Conservation (phyloP, 306 rosid species). For the Acacia confusa region DNA sequence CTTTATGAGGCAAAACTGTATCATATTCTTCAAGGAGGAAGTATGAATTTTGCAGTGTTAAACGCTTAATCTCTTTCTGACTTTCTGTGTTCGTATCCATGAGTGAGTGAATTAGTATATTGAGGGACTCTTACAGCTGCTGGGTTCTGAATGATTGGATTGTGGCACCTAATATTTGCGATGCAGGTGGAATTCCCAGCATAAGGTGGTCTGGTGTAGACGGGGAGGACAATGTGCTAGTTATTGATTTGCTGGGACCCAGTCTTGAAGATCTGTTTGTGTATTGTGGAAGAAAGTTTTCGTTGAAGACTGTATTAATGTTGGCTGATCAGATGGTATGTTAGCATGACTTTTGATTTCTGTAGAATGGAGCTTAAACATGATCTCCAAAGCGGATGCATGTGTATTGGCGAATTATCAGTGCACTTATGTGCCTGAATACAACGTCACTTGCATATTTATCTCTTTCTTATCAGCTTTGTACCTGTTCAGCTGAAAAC, state of each 20-base stretch:
- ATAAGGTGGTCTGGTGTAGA: slow-evolving; percentile 54
- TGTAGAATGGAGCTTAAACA: not conserved
- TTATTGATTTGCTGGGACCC: slow-evolving; percentile 57
- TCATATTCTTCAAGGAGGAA: slow-evolving; percentile 91
- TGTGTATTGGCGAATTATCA: not conserved
- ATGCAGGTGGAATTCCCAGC: slow-evolving; percentile 55
- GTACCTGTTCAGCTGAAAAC: not conserved
- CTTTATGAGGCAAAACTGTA: slow-evolving; percentile 91
- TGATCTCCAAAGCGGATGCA: not conserved
- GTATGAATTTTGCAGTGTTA: slow-evolving; percentile 52
- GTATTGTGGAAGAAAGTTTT: slow-evolving; percentile 60
- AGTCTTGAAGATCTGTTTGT: slow-evolving; percentile 64
- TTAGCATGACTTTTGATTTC: not conserved
- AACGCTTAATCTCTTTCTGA: not conserved
- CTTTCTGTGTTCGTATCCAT: not conserved
- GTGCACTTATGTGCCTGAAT: not conserved
- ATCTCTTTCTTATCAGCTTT: not conserved
- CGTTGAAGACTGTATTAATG: slow-evolving; percentile 55
- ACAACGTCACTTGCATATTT: not conserved
- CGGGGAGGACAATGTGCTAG: slow-evolving; percentile 54
- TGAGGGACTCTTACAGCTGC: slow-evolving; percentile 10
- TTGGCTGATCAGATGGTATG: slow-evolving; percentile 66
- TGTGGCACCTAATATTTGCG: not conserved
- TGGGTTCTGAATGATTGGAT: slow-evolving; percentile 10
- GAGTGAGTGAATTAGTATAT: not conserved